These are phyloP conservation scores for Silene conica DNA, from an alignment of 148 eudicot species.

Conservation along the genomic window DNA sequence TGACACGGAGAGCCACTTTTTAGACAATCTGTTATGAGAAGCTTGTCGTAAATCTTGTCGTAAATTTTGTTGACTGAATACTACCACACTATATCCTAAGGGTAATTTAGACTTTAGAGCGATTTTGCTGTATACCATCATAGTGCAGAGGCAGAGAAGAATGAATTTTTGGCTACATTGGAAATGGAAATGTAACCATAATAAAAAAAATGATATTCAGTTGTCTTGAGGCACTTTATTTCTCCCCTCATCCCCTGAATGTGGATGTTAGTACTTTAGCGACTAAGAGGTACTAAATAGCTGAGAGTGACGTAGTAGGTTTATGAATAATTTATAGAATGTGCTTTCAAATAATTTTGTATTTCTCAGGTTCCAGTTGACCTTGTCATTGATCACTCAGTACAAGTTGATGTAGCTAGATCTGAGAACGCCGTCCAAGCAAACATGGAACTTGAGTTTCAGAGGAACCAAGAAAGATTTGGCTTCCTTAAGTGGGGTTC, in stretches of 20 bases:
- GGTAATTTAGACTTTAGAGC: not conserved
- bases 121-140: not conserved
- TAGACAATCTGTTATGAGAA: not conserved
- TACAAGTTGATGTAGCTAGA: conserved; percentile 92
- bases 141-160: not conserved
- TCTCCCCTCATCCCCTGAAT: not conserved
- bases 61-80: not conserved
- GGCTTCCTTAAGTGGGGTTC: conserved; percentile 97
- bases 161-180: not conserved
- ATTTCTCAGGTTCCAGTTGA: conserved; percentile 77
- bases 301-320: not conserved
- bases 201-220: too few relatives aligned
- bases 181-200: not conserved
- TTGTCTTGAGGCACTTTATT: not conserved
- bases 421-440: conserved; percentile 80
- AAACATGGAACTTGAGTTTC: conserved; percentile 83
- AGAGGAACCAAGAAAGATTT: conserved; percentile 86
- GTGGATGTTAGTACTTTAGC: not conserved
- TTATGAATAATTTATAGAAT: not conserved
- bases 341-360: not conserved
- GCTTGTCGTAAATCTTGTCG: not conserved
- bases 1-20: not conserved
- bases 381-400: conserved; percentile 96
- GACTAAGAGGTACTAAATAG: not conserved
- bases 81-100: not conserved